Conservation (phyloP, 2,329 filamentous ascomycete species). For the Trichoderma sp. region DNA sequence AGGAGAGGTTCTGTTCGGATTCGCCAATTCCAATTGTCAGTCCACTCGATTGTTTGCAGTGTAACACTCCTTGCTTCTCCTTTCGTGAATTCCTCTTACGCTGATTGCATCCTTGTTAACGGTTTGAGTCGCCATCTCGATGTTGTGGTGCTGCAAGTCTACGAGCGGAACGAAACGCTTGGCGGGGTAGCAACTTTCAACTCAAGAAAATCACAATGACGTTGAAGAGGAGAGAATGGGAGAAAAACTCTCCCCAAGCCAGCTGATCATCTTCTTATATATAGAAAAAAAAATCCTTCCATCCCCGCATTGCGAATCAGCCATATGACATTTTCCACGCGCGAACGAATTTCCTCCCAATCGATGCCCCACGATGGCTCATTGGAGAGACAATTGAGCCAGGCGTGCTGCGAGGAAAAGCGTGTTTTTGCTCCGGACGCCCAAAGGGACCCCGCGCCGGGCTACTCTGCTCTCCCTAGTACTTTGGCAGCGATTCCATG, state of each 20-base stretch:
- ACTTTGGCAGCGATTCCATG: constrained; percentile 15
- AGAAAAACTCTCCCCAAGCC: not conserved
- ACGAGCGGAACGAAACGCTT: not conserved
- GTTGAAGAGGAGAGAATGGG: not conserved
- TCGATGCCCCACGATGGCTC: constrained; percentile 19
- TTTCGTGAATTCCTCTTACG: constrained; percentile 28
- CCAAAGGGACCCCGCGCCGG: constrained; percentile 2
- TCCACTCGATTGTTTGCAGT: not conserved
- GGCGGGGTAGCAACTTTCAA: constrained; percentile 9
- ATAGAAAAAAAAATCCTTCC: not conserved
- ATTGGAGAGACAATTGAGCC: constrained; percentile 8
- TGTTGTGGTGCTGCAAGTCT: not conserved
- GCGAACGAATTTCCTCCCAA: constrained; percentile 23
- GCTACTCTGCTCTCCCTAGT: constrained; percentile 14
- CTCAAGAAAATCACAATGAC: constrained; percentile 4
- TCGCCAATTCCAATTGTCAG: constrained; percentile 20
- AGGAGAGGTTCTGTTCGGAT: constrained; percentile 79
- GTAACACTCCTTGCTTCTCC: not conserved
- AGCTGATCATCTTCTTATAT: constrained; percentile 10
- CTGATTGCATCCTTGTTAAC: constrained; percentile 36
- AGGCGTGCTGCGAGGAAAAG: not conserved
- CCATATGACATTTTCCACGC: constrained; percentile 19
- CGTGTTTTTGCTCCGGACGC: not conserved
- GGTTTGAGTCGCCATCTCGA: constrained; percentile 31
- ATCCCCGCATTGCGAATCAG: constrained; percentile 24